Evolutionary conservation across 768 basidiomycete genomes (phyloP).

Genomic region (Sporobolomyces roseus): DNA sequence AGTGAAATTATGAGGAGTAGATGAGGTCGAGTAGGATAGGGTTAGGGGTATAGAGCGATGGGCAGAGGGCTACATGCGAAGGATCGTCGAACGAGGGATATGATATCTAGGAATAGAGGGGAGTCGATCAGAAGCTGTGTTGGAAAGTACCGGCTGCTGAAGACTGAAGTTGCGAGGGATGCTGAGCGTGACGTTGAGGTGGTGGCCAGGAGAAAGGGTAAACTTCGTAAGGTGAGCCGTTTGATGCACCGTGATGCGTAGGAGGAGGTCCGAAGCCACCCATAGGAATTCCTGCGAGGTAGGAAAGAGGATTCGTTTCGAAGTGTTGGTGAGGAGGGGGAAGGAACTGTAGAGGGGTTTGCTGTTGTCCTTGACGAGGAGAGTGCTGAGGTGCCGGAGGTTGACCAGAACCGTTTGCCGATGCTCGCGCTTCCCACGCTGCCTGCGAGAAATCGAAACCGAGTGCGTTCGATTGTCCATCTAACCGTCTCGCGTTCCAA

Average conservation of each 20-base stretch:
- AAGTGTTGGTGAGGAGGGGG: not conserved
- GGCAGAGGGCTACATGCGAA: no score
- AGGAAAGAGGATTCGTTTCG: not conserved
- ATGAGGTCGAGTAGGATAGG: no score
- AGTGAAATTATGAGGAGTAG: no score
- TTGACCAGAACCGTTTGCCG: not conserved
- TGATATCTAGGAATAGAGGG: no score
- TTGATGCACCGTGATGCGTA: not conserved
- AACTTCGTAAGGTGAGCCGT: not conserved
- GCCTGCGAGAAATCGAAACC: not conserved
- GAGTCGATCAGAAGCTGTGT: no score
- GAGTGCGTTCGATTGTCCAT: not conserved
- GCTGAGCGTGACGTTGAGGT: not conserved
- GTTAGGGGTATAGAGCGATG: no score
- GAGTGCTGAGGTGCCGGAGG: not conserved
- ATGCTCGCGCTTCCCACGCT: not conserved
- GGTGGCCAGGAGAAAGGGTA: conserved; percentile 14
- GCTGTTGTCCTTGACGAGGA: conserved; percentile 1
- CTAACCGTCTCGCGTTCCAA: conserved; percentile 9
- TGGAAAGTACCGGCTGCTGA: no score
- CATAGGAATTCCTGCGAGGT: conserved; percentile 8
- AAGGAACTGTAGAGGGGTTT: not conserved
- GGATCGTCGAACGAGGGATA: no score
- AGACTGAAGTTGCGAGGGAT: no score
- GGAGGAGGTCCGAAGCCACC: not conserved